phyloP scores from a whole-genome alignment of 2,329 filamentous ascomycete species.

The Bipolaris zeicola region DNA sequence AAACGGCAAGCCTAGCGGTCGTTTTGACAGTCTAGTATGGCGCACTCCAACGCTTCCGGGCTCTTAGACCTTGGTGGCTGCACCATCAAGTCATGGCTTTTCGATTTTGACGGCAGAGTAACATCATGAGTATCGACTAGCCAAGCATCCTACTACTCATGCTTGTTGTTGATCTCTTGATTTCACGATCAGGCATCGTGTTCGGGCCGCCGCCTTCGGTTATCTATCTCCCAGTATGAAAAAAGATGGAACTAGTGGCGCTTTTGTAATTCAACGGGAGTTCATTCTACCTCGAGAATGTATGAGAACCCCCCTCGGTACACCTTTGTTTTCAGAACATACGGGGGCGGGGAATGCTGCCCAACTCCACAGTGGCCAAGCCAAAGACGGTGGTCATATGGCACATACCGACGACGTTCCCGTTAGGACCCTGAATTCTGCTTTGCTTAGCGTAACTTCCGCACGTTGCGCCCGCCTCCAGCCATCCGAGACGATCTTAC shows the following conservation, averaged over 20 bases:
- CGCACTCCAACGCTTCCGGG: slow-evolving; percentile 7
- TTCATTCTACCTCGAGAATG: not conserved
- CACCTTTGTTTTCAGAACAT: not conserved
- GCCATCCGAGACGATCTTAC: not conserved
- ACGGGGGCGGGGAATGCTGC: not conserved
- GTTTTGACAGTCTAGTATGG: slow-evolving; percentile 17
- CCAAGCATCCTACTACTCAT: not conserved
- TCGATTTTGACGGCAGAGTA: not conserved
- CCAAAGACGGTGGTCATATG: slow-evolving; percentile 9
- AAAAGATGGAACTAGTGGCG: not conserved
- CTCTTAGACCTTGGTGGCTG: not conserved
- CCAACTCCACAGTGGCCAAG: not conserved
- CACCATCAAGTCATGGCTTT: slow-evolving; percentile 2
- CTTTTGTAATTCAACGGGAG: not conserved
- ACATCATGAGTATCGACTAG: not conserved
- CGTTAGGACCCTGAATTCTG: not conserved
- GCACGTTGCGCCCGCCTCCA: not conserved
- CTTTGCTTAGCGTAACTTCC: not conserved
- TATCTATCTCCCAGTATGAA: not conserved
- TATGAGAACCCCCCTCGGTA: not conserved
- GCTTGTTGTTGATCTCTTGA: not conserved
- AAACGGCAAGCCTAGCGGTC: slow-evolving; percentile 10
- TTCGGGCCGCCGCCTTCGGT: not conserved
- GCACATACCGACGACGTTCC: not conserved
- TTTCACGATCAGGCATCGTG: not conserved